phyloP scores from a whole-genome alignment of 148 eudicot genomes.

The Silene conica region DNA sequence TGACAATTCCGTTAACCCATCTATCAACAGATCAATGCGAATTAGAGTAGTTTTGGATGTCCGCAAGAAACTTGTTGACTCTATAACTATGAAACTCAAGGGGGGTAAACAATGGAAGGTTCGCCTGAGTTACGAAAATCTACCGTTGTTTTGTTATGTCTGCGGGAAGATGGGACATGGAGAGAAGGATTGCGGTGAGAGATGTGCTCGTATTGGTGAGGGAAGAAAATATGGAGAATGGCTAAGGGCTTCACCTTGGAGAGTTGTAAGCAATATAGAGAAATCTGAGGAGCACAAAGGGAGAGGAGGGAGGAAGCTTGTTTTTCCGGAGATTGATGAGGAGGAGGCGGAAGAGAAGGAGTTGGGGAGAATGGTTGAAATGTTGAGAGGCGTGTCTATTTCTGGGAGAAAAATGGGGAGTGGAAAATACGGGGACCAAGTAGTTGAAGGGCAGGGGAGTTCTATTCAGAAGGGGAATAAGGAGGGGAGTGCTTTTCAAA shows the following conservation, averaged over 20 bases:
- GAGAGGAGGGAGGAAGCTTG: no score
- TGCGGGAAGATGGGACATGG: neutral
- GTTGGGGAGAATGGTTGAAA: neutral
- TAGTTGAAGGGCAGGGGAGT: neutral
- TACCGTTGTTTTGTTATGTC: neutral
- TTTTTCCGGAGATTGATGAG: no score
- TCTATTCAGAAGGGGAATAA: no score
- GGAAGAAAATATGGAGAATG: neutral
- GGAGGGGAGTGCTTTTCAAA: no score
- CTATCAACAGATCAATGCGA: neutral
- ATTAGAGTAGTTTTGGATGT: neutral
- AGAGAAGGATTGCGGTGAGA: neutral
- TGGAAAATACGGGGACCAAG: no score
- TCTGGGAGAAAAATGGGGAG: neutral
- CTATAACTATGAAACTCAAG: neutral
- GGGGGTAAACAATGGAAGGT: neutral
- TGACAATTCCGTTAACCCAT: neutral
- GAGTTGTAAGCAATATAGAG: neutral
- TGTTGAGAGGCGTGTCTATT: neutral
- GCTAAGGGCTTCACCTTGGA: neutral
- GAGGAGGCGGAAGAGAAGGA: neutral
- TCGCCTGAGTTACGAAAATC: neutral
- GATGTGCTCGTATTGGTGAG: neutral
- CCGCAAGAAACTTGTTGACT: neutral
- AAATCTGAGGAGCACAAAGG: no score